Percentiles rank a stretch among this genome's conserved stretches.
Evolutionary conservation across 805 yeast genomes (phyloP).

Genomic region (Spencermartinsiella europaea): DNA sequence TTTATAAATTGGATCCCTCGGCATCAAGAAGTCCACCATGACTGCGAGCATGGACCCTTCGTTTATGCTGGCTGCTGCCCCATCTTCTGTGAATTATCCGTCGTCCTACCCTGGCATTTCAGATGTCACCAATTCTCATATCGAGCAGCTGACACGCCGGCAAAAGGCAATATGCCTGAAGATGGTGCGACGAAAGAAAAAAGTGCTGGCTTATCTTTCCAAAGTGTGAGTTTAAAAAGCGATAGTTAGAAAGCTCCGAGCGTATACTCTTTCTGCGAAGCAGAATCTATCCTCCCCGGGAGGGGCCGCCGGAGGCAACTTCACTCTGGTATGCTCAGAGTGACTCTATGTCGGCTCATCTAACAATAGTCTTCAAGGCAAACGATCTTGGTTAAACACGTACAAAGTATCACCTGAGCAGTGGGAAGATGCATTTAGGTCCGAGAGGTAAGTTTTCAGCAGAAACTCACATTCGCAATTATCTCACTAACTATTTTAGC

Average conservation of each 20-base stretch:
- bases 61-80: background rate
- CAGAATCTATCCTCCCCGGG: too few species aligned
- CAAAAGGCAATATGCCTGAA: background rate
- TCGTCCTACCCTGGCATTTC: background rate
- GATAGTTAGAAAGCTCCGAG: too few species aligned
- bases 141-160: background rate
- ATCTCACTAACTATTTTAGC: background rate
- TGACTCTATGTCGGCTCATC: background rate
- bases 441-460: background rate
- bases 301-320: too few species aligned
- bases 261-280: too few species aligned
- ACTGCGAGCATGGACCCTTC: background rate
- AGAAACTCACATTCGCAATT: background rate
- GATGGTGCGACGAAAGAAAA: background rate
- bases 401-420: slow-evolving; percentile 1
- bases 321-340: too few species aligned
- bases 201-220: background rate
- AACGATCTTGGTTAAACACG: slow-evolving; percentile 4
- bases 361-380: slow-evolving; percentile 1
- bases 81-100: background rate
- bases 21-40: background rate
- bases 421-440: slow-evolving; percentile 9
- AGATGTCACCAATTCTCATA: background rate
- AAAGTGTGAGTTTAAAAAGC: background rate
- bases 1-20: background rate